phyloP scores from a whole-genome alignment of 441 rosid genomes.

The Macaranga tanarius region DNA sequence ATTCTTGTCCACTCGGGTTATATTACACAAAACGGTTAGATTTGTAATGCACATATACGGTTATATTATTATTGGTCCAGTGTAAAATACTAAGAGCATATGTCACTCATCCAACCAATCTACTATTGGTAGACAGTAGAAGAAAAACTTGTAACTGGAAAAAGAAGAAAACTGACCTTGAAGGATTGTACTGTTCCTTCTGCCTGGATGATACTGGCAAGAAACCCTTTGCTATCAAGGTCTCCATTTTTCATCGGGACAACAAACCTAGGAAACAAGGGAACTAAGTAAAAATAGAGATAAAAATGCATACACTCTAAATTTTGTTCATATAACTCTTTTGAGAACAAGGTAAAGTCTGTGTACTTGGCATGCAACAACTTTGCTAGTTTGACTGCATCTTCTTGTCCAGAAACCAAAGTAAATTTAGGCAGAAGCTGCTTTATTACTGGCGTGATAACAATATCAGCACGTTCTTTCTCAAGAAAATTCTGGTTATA shows the following conservation, averaged over 20 bases:
- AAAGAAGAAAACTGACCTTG: constrained; percentile 46
- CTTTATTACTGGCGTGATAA: constrained; percentile 86
- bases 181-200: constrained; percentile 85
- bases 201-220: constrained; percentile 47
- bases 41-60: no score
- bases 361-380: constrained; percentile 65
- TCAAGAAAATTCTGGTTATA: constrained; percentile 51
- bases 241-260: constrained; percentile 89
- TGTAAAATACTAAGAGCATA: no score
- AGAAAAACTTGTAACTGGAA: neutral
- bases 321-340: neutral
- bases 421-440: constrained; percentile 87
- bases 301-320: no score
- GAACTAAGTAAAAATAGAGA: neutral
- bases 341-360: neutral
- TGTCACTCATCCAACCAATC: no score
- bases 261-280: constrained; percentile 46
- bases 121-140: neutral
- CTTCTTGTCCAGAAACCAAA: constrained; percentile 92
- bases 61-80: no score
- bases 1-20: neutral
- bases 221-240: constrained; percentile 69
- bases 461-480: constrained; percentile 71
- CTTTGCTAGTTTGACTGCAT: constrained; percentile 82
- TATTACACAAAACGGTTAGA: no score